phyloP scores from a whole-genome alignment of 371 early-diverging fungal species.

The Haplosporangium sp. region DNA sequence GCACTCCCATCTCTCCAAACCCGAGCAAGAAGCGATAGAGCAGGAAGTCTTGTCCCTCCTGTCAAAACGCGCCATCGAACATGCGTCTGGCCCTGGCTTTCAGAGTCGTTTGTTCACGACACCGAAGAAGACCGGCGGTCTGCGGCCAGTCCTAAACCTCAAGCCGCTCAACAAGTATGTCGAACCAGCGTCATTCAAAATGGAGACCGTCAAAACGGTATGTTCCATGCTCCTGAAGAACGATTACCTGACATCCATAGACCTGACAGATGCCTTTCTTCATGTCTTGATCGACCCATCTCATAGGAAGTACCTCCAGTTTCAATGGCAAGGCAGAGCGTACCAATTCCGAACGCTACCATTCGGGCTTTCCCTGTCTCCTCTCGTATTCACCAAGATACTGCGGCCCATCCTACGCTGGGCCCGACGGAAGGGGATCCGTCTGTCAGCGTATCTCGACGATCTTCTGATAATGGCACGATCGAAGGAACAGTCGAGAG shows the following conservation, averaged over 20 bases:
- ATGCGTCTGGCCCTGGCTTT: conserved; percentile 27
- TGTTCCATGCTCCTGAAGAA: conserved; percentile 27
- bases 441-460: conserved; percentile 31
- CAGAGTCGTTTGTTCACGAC: conserved; percentile 29
- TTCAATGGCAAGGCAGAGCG: conserved; percentile 56
- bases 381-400: conserved; percentile 55
- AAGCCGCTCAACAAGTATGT: conserved; percentile 38
- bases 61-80: conserved; percentile 42
- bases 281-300: conserved; percentile 34
- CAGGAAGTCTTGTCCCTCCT: conserved; percentile 30
- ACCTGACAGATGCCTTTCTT: conserved; percentile 54
- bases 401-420: conserved; percentile 40
- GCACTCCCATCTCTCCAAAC: conserved; percentile 11
- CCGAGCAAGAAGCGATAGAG: conserved; percentile 26
- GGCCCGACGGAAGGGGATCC: conserved; percentile 41
- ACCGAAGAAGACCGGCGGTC: conserved; percentile 39
- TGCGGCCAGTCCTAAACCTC: conserved; percentile 44
- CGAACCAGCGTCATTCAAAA: conserved; percentile 37
- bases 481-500: neutral
- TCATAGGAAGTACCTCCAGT: conserved; percentile 52
- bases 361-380: conserved; percentile 55
- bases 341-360: conserved; percentile 57
- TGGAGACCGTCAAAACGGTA: conserved; percentile 40
- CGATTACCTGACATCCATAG: conserved; percentile 50
- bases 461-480: conserved; percentile 19